These are phyloP conservation scores for Colletotrichum gigasporum DNA, from an alignment of 2,329 filamentous ascomycete genomes.

Conservation along the genomic window DNA sequence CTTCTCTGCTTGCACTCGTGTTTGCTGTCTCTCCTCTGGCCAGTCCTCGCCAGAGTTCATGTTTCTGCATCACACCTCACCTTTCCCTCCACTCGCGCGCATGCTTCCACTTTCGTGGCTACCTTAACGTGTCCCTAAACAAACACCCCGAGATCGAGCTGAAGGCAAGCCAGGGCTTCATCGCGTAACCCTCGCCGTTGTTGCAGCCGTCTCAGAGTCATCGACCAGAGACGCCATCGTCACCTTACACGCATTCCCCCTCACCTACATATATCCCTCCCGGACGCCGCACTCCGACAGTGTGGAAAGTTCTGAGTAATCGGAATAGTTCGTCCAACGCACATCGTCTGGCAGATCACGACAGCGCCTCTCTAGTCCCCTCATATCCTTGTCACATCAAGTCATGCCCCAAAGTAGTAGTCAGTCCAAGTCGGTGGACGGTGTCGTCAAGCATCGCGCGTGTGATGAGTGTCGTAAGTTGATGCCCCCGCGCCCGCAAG, in stretches of 20 bases:
- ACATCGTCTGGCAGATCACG: slow-evolving; percentile 18
- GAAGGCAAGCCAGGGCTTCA: slow-evolving; percentile 22
- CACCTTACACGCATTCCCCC: background rate
- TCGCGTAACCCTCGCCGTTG: slow-evolving; percentile 6
- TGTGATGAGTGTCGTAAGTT: slow-evolving; percentile 75
- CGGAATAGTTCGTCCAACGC: slow-evolving; percentile 7
- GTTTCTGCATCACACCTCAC: slow-evolving; percentile 7
- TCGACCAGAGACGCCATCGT: background rate
- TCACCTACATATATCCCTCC: slow-evolving; percentile 20
- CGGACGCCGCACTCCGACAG: slow-evolving; percentile 9
- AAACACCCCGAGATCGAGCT: slow-evolving; percentile 22
- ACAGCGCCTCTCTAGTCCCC: background rate
- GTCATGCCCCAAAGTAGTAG: slow-evolving; percentile 28
- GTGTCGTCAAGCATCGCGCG: slow-evolving; percentile 63
- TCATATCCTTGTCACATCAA: background rate
- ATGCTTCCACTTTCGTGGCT: slow-evolving; percentile 15
- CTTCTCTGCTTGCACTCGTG: background rate
- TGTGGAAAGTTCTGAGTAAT: slow-evolving; percentile 20
- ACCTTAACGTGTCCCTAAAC: slow-evolving; percentile 2
- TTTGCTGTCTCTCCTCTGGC: slow-evolving; percentile 2
- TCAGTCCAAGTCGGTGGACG: slow-evolving; percentile 28
- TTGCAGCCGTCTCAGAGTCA: slow-evolving; percentile 4
- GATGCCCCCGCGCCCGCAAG: background rate
- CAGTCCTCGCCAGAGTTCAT: background rate
- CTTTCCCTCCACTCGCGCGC: slow-evolving; percentile 20